These are phyloP conservation scores for Coriolopsis trogii DNA, from an alignment of 1,284 basidiomycete genomes.

Conservation along the genomic window DNA sequence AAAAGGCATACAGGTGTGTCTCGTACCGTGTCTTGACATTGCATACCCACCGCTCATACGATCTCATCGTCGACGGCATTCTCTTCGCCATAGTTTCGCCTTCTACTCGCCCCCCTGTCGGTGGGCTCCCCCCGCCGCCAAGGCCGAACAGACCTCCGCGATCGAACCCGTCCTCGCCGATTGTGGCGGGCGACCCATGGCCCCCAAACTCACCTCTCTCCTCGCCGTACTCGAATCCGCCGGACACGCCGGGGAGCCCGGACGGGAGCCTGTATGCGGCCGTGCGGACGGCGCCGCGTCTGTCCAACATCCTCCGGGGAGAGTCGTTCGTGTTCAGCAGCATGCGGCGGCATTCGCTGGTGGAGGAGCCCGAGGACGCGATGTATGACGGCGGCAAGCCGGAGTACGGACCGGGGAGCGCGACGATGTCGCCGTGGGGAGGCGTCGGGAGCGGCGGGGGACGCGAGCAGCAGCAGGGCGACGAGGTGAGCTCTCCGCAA, in stretches of 20 bases:
- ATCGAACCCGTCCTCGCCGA: constrained; percentile 14
- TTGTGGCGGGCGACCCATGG: constrained; percentile 13
- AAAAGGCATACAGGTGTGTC: constrained; percentile 11
- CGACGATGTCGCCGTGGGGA: constrained; percentile 5
- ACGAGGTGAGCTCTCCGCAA: constrained; percentile 3
- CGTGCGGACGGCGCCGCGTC: constrained; percentile 46
- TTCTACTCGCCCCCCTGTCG: not conserved
- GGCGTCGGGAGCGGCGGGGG: too few species aligned
- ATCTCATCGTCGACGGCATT: too few species aligned
- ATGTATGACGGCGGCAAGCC: not conserved
- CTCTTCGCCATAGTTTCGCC: too few species aligned
- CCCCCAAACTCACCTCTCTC: constrained; percentile 19
- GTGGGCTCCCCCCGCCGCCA: constrained; percentile 25
- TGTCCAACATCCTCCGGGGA: constrained; percentile 22
- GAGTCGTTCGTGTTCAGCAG: too few species aligned
- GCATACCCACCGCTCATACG: too few species aligned
- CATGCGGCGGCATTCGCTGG: too few species aligned
- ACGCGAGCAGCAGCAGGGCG: constrained; percentile 1
- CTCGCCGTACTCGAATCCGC: constrained; percentile 17
- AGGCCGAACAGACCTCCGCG: constrained; percentile 20
- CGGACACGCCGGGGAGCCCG: constrained; percentile 21
- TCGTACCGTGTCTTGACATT: too few species aligned
- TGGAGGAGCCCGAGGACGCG: constrained; percentile 6
- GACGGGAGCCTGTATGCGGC: constrained; percentile 48
- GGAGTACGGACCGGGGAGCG: not conserved